Base-by-base conservation (phyloP, 2,329 filamentous ascomycete genomes). In the Aspergillus aculeatinus region DNA sequence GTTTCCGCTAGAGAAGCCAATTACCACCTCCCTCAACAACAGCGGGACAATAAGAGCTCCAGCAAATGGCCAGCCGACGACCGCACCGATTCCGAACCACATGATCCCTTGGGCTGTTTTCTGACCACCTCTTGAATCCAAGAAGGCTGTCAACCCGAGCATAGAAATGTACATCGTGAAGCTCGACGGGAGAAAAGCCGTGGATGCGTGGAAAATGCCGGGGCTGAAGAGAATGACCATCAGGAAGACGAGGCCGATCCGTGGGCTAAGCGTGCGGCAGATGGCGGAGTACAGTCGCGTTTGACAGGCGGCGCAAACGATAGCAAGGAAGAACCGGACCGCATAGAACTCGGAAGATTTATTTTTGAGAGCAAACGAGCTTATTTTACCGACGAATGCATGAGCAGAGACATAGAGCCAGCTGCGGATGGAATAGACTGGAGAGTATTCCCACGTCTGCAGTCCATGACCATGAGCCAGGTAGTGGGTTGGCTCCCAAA, bases 361-460 rank as follows among this genome's bases (percentile, higher is more conserved):
- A 27, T 75, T 77, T 33, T 68, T 71, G 10, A 79, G 65, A 51
- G 79, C 69, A 4, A 95, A 69, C 42, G 87, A 83, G 33, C 87
- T 84, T 19, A 91, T 67, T 63, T 86, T 90, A 49, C 87, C 89
- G 50, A 90, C 77, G 21, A 88, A 67, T 27, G 92, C 90, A 76
- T 99, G 94, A 1, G 97, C 77, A 5, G 82, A 85, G 42, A 96
- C 82, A 71, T 99, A 99, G 23, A 92, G 82, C 95, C 95, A 99
- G 79, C 92, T 97, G 64, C 95, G 88, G 68, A 99, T 97, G 54
- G 92, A 91, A 77, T 90, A 98, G 60, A 94, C 89, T 5, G 95
- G 95, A 0, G 94, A 96, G 78, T 98, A 99, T 77, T 99, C 95
- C 95, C 95, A 99, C 1, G 95, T 99, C 79, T 99, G 93, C 54